Evolutionary conservation across 2,329 filamentous ascomycete genomes (phyloP).

Genomic region (Helotiales sp.): DNA sequence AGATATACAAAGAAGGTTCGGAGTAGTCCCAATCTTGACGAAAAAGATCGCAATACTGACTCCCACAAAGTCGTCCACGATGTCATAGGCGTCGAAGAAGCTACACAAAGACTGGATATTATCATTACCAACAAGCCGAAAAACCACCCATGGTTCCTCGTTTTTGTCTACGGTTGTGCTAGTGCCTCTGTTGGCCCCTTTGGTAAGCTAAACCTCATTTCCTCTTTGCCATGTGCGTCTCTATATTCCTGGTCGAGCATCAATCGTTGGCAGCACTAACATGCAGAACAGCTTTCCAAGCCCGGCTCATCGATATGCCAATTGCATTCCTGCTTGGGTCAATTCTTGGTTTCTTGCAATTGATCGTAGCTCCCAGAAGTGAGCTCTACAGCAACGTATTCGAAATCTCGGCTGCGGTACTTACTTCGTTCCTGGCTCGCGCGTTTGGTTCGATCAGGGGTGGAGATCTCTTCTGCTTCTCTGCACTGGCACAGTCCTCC

Average conservation of each 20-base stretch:
- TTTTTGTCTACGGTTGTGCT: constrained; percentile 73
- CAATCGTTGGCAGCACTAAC: constrained; percentile 26
- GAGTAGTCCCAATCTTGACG: neutral
- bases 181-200: constrained; percentile 76
- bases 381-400: constrained; percentile 71
- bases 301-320: constrained; percentile 73
- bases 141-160: constrained; percentile 56
- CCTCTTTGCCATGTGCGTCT: neutral
- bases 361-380: constrained; percentile 71
- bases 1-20: constrained; percentile 68
- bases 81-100: constrained; percentile 73
- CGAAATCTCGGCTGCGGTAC: constrained; percentile 64
- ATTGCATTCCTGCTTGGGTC: constrained; percentile 73
- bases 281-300: constrained; percentile 62
- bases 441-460: constrained; percentile 63
- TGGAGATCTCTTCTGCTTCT: constrained; percentile 64
- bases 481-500: constrained; percentile 66
- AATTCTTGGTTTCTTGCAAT: constrained; percentile 71
- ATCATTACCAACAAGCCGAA: constrained; percentile 54
- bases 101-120: constrained; percentile 63
- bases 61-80: constrained; percentile 74
- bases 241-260: no score
- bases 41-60: neutral
- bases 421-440: constrained; percentile 66
- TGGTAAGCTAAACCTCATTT: constrained; percentile 35